A percentile compares a stretch with the other conserved stretches of the same genome.
Evolutionary conservation across 2,329 filamentous ascomycete genomes (phyloP).

Genomic region (Corynespora cassiicola): DNA sequence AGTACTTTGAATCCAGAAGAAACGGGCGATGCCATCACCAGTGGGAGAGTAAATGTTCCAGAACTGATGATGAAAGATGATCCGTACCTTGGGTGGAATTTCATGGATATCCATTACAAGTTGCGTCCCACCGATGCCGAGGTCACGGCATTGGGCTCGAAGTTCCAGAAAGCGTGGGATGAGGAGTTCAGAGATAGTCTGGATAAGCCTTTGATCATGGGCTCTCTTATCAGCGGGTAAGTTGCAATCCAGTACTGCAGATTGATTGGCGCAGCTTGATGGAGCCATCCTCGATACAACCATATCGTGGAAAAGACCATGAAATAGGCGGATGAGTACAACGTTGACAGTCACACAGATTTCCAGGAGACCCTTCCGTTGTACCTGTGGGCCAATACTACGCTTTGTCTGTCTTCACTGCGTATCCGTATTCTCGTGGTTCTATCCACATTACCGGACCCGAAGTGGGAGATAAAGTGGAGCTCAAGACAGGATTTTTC

Average conservation of each 20-base stretch:
- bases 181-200: conserved; percentile 56
- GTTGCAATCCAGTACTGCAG: conserved; percentile 9
- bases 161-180: conserved; percentile 63
- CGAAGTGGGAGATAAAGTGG: conserved; percentile 53
- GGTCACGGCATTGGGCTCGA: conserved; percentile 58
- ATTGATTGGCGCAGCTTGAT: no score
- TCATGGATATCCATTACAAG: conserved; percentile 62
- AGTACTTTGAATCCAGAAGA: conserved; percentile 53
- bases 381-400: conserved; percentile 58
- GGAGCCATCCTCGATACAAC: no score
- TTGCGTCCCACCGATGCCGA: conserved; percentile 62
- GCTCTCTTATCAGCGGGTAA: conserved; percentile 47
- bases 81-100: conserved; percentile 64
- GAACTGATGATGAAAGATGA: conserved; percentile 57
- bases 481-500: conserved; percentile 67
- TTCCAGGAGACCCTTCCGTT: conserved; percentile 34
- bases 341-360: conserved; percentile 37
- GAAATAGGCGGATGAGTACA: no score
- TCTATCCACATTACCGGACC: conserved; percentile 64
- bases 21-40: conserved; percentile 62
- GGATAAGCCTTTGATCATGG: conserved; percentile 59
- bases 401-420: conserved; percentile 60
- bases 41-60: conserved; percentile 55
- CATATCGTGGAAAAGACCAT: no score
- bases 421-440: conserved; percentile 68